Percentiles rank a stretch among this genome's conserved stretches.
phyloP scores from a whole-genome alignment of 2,329 filamentous ascomycete genomes.

The Botrytis fabae region DNA sequence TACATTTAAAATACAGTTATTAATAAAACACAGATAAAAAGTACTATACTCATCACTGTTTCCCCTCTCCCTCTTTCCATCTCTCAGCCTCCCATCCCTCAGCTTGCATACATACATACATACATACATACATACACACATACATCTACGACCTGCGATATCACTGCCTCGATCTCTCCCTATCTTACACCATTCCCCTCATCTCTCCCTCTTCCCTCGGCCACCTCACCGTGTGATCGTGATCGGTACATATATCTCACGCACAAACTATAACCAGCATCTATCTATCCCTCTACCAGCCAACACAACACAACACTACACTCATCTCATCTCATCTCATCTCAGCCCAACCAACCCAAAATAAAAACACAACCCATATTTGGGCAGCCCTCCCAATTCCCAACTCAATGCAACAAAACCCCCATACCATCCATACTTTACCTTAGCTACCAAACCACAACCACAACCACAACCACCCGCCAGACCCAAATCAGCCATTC shows the following conservation, averaged over 20 bases:
- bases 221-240: not conserved
- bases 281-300: not conserved
- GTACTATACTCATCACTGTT: no score
- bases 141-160: not conserved
- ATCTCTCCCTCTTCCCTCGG: not conserved
- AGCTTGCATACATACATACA: no score
- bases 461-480: no score
- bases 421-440: no score
- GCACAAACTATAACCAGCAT: not conserved
- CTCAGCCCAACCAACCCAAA: not conserved
- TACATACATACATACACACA: no score
- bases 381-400: not conserved
- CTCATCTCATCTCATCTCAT: not conserved
- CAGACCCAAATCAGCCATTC: not conserved
- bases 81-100: not conserved
- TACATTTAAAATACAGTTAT: no score
- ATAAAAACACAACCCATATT: not conserved
- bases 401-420: not conserved
- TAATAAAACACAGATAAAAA: no score
- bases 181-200: no score
- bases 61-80: not conserved
- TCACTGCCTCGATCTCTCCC: not conserved
- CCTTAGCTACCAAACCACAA: no score
- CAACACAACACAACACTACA: not conserved
- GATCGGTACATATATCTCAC: no score